A percentile compares a stretch with the other conserved stretches of the same genome.
Evolutionary conservation across 164 flowering plant species (phyloP).

Genomic region (Liriodendron chinense): DNA sequence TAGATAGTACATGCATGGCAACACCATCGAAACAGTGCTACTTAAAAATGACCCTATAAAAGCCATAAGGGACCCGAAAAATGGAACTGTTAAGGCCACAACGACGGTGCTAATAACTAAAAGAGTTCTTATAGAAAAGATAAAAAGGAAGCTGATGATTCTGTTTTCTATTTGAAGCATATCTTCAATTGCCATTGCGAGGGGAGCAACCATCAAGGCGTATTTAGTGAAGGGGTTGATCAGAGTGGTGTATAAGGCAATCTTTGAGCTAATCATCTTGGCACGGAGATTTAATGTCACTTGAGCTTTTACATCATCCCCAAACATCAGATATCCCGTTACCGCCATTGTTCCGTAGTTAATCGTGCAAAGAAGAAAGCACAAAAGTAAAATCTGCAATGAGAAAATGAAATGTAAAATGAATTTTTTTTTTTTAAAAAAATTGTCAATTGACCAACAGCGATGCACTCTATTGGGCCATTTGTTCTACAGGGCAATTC

Average conservation of each 20-base stretch:
- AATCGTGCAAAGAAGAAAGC: slow-evolving; percentile 44
- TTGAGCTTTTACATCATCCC: slow-evolving; percentile 54
- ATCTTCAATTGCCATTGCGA: slow-evolving; percentile 25
- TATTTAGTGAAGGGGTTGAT: slow-evolving; percentile 65
- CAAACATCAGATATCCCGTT: slow-evolving; percentile 63
- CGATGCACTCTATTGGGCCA: too few relatives aligned
- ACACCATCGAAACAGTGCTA: not conserved
- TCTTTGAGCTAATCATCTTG: slow-evolving; percentile 43
- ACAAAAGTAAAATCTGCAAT: not conserved
- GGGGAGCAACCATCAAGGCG: slow-evolving; percentile 64
- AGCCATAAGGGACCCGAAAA: slow-evolving; percentile 7
- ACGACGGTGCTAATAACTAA: too few relatives aligned
- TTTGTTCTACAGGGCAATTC: too few relatives aligned
- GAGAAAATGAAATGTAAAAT: not conserved
- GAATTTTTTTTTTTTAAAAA: too few relatives aligned
- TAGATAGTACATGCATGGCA: slow-evolving; percentile 4
- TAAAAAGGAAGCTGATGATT: not conserved
- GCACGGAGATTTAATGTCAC: slow-evolving; percentile 71
- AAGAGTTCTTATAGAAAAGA: not conserved
- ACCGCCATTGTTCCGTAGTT: slow-evolving; percentile 48
- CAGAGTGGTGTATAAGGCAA: slow-evolving; percentile 74
- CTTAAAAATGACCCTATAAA: slow-evolving; percentile 6
- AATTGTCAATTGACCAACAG: too few relatives aligned
- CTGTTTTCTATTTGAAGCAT: not conserved
- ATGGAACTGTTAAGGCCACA: not conserved